Evolutionary conservation across 2,329 filamentous ascomycete species (phyloP), one percentile per base, ranked within the genome.

Genomic region (Penicillium sp.): DNA sequence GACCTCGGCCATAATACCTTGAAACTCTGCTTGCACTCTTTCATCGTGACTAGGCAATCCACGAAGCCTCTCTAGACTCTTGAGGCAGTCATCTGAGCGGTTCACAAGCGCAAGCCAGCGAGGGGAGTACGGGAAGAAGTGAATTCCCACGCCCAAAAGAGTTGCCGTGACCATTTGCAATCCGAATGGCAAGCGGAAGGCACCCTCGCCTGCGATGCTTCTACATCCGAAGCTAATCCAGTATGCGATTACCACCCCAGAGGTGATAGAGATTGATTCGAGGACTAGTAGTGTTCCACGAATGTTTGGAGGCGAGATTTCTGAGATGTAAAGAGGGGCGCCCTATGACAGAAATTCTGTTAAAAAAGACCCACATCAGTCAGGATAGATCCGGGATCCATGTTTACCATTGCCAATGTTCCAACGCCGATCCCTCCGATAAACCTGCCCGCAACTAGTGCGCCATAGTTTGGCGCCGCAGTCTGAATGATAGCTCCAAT

Each of bases 151-250:
- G 5, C 76, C 79, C 1, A 81, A 72, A 17, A 80, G 67, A 3
- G 77, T 63, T 10, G 77, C 78, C 4, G 76, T 74, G 4, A 79
- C 65, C 65, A 80, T 79, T 59, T 83, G 79, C 11, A 82, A 68
- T 12, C 75, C 70, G 59, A 61, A 61, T 10, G 59, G 59, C n/a
- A 61, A 48, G 4, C 59, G 59, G 43, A 57, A 59, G 11, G 80
- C 71, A 69, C 73, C 75, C 67, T 80, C 75, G 35, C 75, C 67
- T 0, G 71, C 60, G 42, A 83, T 77, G 61, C 75, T 73, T 5
- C 75, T 70, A 0, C 82, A 84, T 0, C 78, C 83, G 57, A 84
- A 86, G 0, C 81, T 82, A 39, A 83, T 82, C 79, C 81, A 86
- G 65, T 79, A 86, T 1, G 82, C 79, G 25, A 84, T 73, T 3